These are phyloP conservation scores for Daldinia grandis DNA, from an alignment of 495 filamentous ascomycete species.

Conservation along the genomic window DNA sequence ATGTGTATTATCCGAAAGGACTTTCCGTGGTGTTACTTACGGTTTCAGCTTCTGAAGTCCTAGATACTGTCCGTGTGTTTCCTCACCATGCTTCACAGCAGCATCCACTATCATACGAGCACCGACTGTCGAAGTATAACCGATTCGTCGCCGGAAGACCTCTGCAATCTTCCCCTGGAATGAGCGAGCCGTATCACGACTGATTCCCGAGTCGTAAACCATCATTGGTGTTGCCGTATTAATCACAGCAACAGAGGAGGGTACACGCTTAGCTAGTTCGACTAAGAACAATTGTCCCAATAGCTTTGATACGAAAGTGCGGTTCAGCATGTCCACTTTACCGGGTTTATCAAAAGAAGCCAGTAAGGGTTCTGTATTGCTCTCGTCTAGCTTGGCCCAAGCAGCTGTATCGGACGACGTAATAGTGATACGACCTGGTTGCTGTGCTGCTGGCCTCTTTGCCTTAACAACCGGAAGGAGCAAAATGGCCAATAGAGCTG, in stretches of 20 bases:
- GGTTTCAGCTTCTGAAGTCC: not conserved
- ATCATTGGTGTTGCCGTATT: conserved; percentile 32
- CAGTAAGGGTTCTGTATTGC: conserved; percentile 41
- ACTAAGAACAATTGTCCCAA: conserved; percentile 51
- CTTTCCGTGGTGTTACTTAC: not conserved
- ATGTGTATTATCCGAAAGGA: not conserved
- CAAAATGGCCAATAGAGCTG: conserved; percentile 50
- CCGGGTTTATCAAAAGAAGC: conserved; percentile 44
- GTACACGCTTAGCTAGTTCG: conserved; percentile 45
- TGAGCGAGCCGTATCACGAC: conserved; percentile 17
- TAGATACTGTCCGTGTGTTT: not conserved
- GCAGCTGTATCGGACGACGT: conserved; percentile 45
- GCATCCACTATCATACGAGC: not conserved
- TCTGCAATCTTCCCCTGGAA: not conserved
- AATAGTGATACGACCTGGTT: conserved; percentile 47
- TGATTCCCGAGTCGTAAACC: conserved; percentile 36
- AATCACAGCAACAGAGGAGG: conserved; percentile 17
- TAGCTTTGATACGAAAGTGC: conserved; percentile 52
- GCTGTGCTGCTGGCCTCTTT: conserved; percentile 26
- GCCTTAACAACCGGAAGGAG: conserved; percentile 50
- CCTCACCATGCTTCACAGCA: not conserved
- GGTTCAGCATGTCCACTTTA: conserved; percentile 7
- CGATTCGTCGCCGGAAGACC: not conserved
- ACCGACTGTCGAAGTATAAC: not conserved
- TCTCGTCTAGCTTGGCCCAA: conserved; percentile 47